These are phyloP conservation scores for Neurospora intermedia DNA, from an alignment of 495 filamentous ascomycete species.

Conservation along the genomic window DNA sequence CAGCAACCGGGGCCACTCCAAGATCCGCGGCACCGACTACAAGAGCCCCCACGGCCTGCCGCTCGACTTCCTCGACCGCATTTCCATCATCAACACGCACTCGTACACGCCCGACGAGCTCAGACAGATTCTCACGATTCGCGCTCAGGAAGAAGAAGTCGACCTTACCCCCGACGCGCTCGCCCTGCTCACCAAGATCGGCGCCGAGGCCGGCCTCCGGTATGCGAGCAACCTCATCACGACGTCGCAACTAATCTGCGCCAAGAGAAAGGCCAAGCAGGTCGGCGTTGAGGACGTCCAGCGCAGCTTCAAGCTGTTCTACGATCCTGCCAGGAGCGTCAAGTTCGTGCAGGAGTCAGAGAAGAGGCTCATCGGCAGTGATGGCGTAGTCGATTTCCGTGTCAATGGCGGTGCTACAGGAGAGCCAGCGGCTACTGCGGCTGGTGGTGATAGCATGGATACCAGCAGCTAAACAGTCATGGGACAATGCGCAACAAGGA, in stretches of 20 bases:
- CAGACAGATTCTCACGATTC: slow-evolving; percentile 77
- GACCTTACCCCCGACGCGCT: slow-evolving; percentile 82
- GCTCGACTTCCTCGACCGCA: slow-evolving; percentile 90
- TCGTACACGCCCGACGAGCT: slow-evolving; percentile 81
- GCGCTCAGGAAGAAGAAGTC: slow-evolving; percentile 91
- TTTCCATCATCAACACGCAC: slow-evolving; percentile 93
- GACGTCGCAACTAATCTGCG: slow-evolving; percentile 68
- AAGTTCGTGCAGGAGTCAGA: slow-evolving; percentile 84
- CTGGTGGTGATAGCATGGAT: slow-evolving; percentile 71
- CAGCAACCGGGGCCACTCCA: slow-evolving; percentile 89
- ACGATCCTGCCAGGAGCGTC: slow-evolving; percentile 76
- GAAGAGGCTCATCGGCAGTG: slow-evolving; percentile 82
- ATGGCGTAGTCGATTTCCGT: slow-evolving; percentile 65
- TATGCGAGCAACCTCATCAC: slow-evolving; percentile 96
- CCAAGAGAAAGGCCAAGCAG: slow-evolving; percentile 68
- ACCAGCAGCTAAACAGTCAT: slow-evolving; percentile 30
- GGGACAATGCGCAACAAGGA: neutral
- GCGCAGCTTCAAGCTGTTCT: slow-evolving; percentile 87
- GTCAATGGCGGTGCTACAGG: slow-evolving; percentile 40
- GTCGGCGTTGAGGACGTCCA: slow-evolving; percentile 83
- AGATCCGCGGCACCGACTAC: slow-evolving; percentile 87
- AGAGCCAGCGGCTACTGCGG: neutral
- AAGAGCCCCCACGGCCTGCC: slow-evolving; percentile 86
- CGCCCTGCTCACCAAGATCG: slow-evolving; percentile 87
- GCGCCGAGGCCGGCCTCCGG: slow-evolving; percentile 79